These are phyloP conservation scores for Trichoderma sp. DNA, from an alignment of 2,329 filamentous ascomycete genomes.

Conservation along the genomic window DNA sequence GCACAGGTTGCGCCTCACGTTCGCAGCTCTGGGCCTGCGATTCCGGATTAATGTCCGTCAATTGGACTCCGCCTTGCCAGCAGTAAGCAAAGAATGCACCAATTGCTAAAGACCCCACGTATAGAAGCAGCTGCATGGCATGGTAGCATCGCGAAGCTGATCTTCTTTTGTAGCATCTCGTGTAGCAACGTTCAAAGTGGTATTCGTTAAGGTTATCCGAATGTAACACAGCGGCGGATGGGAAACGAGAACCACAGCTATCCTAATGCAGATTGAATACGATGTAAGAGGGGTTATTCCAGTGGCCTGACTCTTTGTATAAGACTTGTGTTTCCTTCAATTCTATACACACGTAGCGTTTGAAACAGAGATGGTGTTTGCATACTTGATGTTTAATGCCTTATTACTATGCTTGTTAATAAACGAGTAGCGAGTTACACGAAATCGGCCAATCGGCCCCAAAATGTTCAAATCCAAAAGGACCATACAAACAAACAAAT, in stretches of 20 bases:
- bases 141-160: constrained; percentile 1
- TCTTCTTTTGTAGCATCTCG: background rate
- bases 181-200: background rate
- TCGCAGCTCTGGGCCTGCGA: background rate
- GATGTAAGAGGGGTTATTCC: background rate
- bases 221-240: background rate
- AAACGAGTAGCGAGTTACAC: background rate
- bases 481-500: background rate
- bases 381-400: background rate
- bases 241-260: background rate
- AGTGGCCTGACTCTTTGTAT: background rate
- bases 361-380: background rate
- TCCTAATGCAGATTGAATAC: background rate
- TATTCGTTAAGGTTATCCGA: constrained; percentile 4
- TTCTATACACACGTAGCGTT: background rate
- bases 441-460: background rate
- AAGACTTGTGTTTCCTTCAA: background rate
- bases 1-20: background rate
- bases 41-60: constrained; percentile 2
- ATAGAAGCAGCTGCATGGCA: constrained; percentile 8
- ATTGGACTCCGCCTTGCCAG: constrained; percentile 1
- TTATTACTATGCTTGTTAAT: background rate
- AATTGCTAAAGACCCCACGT: background rate
- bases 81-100: background rate
- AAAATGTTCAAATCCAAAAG: background rate